phyloP scores from a whole-genome alignment of 2,329 filamentous ascomycete genomes.

The Neonectria hederae region DNA sequence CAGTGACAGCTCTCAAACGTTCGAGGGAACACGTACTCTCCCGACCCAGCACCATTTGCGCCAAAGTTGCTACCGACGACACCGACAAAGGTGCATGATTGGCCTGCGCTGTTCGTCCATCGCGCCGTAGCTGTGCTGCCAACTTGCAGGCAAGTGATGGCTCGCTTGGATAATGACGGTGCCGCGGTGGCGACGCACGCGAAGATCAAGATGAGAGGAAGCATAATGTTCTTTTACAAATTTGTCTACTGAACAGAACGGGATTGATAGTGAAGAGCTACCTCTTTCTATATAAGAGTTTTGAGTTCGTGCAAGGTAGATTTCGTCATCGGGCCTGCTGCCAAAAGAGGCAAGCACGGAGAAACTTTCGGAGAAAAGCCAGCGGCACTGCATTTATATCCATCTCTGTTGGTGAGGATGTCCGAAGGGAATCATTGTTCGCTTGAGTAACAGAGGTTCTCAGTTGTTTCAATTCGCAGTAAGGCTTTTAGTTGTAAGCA shows the following conservation, averaged over 20 bases:
- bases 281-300: neutral
- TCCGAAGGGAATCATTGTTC: neutral
- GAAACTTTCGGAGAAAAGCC: constrained; percentile 32
- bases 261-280: neutral
- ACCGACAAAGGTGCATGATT: constrained; percentile 55
- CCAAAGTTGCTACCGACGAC: constrained; percentile 60
- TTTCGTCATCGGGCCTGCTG: constrained; percentile 35
- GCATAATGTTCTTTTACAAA: constrained; percentile 15
- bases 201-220: constrained; percentile 18
- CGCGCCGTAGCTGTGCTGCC: constrained; percentile 52
- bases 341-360: constrained; percentile 33
- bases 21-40: constrained; percentile 50
- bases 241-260: neutral
- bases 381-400: neutral
- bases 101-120: constrained; percentile 56
- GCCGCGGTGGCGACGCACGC: constrained; percentile 23
- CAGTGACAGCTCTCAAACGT: neutral
- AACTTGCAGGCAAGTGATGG: constrained; percentile 35
- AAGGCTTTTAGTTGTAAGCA: too few species aligned
- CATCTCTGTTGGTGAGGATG: neutral
- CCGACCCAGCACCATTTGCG: constrained; percentile 49
- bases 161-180: constrained; percentile 28
- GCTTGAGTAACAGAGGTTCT: neutral
- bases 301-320: neutral
- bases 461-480: too few species aligned